phyloP scores from a whole-genome alignment of 208 protist genomes.

The Leishmania martiniquensis region DNA sequence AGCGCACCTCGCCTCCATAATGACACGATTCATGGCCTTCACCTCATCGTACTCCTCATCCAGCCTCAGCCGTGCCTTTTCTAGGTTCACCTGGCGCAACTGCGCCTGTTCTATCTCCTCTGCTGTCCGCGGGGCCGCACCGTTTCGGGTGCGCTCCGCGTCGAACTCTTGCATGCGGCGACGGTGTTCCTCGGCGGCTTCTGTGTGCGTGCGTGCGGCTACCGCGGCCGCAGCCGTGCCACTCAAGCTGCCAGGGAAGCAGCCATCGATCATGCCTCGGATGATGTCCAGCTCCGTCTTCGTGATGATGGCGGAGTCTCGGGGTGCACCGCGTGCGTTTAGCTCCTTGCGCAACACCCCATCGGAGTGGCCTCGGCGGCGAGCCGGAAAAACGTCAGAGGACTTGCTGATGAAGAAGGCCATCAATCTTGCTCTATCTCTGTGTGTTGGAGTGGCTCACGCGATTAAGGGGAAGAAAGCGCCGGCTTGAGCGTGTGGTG shows the following conservation, averaged over 20 bases:
- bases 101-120: conserved; percentile 87
- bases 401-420: conserved; percentile 43
- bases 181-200: conserved; percentile 68
- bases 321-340: conserved; percentile 67
- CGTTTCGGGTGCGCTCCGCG: conserved; percentile 59
- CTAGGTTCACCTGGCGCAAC: conserved; percentile 69
- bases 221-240: conserved; percentile 9
- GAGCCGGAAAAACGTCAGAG: conserved; percentile 75
- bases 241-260: conserved; percentile 20
- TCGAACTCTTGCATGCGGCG: conserved; percentile 83
- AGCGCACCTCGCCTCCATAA: conserved; percentile 91
- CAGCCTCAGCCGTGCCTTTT: conserved; percentile 73
- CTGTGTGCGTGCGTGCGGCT: conserved; percentile 20
- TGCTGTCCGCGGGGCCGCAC: conserved; percentile 48
- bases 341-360: conserved; percentile 82
- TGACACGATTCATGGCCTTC: conserved; percentile 93
- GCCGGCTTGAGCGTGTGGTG: background rate
- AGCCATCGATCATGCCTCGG: conserved; percentile 64
- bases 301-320: conserved; percentile 81
- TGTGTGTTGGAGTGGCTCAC: background rate
- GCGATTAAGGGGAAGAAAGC: background rate
- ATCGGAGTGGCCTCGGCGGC: conserved; percentile 64
- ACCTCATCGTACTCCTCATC: conserved; percentile 94
- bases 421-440: conserved; percentile 18
- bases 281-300: conserved; percentile 86